Evolutionary conservation across 1,284 basidiomycete species (phyloP).

Genomic region (Veloporphyrellus conicus): DNA sequence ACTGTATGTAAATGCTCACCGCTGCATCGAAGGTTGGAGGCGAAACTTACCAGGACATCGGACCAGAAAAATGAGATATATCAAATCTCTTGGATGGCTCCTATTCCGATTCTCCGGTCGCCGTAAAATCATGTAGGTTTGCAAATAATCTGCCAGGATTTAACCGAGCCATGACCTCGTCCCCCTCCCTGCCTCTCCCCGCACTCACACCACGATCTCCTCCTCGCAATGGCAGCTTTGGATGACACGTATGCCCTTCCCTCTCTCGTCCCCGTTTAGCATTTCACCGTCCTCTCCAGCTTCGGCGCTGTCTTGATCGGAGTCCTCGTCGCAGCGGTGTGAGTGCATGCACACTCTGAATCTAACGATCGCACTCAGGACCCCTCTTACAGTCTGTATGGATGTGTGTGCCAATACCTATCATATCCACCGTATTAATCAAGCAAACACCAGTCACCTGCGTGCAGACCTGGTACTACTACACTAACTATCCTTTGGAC

Average conservation of each 20-base stretch:
- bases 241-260: slow-evolving; percentile 19
- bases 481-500: slow-evolving; percentile 45
- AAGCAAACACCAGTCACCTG: slow-evolving; percentile 43
- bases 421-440: slow-evolving; percentile 1
- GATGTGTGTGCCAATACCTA: slow-evolving; percentile 38
- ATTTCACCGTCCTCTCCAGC: slow-evolving; percentile 26
- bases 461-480: slow-evolving; percentile 59
- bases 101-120: neutral
- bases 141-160: neutral
- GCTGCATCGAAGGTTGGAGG: too few relatives aligned
- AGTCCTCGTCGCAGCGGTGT: slow-evolving; percentile 46
- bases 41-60: too few relatives aligned
- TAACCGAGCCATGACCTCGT: neutral
- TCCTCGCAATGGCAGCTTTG: slow-evolving; percentile 14
- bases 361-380: neutral
- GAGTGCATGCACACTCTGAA: slow-evolving; percentile 14
- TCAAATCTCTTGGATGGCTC: neutral
- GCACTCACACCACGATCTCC: neutral
- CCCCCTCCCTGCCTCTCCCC: neutral
- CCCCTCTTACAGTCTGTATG: slow-evolving; percentile 42
- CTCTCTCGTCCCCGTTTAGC: neutral
- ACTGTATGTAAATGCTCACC: too few relatives aligned
- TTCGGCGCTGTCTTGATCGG: slow-evolving; percentile 49
- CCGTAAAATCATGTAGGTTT: too few relatives aligned
- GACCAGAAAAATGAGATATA: too few relatives aligned